Base-by-base conservation (phyloP, 805 yeast species). In the Lachancea quebecensis region DNA sequence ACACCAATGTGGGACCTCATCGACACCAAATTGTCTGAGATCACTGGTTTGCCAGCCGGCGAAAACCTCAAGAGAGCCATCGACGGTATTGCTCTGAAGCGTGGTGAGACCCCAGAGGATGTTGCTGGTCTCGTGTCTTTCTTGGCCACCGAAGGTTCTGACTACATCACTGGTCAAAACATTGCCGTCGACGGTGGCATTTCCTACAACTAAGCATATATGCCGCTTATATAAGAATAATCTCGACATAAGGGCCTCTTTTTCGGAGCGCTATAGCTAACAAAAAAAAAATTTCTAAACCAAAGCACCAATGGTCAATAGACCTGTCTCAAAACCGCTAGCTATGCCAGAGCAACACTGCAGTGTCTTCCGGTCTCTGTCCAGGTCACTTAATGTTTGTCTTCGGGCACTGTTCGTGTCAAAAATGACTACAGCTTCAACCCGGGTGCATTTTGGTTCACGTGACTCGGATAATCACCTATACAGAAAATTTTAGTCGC, bases 151-250 rank as follows among this genome's bases (percentile, higher is more conserved):
- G 65, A 60, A 10, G 68, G 65, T 47, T 62, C 72, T 11, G 59
- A 59, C 32, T 66, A 59, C 47, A 51, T 68, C 35, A 68, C 70
- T 28, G 73, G 72, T 14, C 63, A 64, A 42, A 55, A 61, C 3
- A 48, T 61, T 25, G 46, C 62, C 15, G 67, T 65, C 40, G 72
- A 69, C 45, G 72, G 72, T 41, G 74, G 74, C 34, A 50, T 61
- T 14, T 54, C 52, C 30, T 57, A 37, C 42, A 28, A 27, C 34
- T 38, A 16, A 38, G 12, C 21, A 38, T 10, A 10, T 15, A 12
- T 11, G 9, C 8, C 33, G 31, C 12, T 30, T 30, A 5, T 30
- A 12, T 14, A 30, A 11, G 8, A 4, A 9, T 8, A 34, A n/a
- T 17, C 11, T 16, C 17, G 16, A n/a, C 6, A 4, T 34, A 5